Conservation (phyloP, 176 grass and related monocot species). For the Areca catechu region DNA sequence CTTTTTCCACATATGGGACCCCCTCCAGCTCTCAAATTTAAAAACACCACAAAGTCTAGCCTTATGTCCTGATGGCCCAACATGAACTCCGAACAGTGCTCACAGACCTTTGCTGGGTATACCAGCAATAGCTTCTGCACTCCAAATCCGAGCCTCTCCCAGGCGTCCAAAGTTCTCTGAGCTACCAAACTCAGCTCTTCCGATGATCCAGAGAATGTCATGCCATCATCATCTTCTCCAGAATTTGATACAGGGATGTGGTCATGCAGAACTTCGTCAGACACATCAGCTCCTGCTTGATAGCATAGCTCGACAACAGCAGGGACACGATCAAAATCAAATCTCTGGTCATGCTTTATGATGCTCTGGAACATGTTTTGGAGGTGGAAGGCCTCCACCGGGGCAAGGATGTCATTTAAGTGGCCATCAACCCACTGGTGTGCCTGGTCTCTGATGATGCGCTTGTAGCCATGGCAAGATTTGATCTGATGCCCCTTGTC, state of each 20-base stretch:
- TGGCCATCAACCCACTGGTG: constrained; percentile 50
- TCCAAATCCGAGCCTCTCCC: constrained; percentile 70
- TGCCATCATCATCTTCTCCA: background rate
- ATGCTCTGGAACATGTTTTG: constrained; percentile 52
- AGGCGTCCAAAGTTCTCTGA: constrained; percentile 63
- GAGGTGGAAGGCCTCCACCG: constrained; percentile 57
- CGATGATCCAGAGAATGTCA: constrained; percentile 2
- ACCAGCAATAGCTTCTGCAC: constrained; percentile 69
- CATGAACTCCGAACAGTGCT: constrained; percentile 75
- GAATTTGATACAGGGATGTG: background rate
- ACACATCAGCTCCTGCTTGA: constrained; percentile 64
- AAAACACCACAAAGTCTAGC: constrained; percentile 82
- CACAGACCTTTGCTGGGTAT: constrained; percentile 78
- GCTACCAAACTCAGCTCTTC: constrained; percentile 44
- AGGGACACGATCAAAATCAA: constrained; percentile 56
- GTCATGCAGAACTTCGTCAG: constrained; percentile 17
- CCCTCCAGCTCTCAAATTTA: constrained; percentile 67
- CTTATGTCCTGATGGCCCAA: constrained; percentile 71
- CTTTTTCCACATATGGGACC: constrained; percentile 70
- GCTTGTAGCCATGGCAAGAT: constrained; percentile 65
- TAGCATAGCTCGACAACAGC: constrained; percentile 73
- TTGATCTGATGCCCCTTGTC: constrained; percentile 49
- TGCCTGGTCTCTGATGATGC: constrained; percentile 34
- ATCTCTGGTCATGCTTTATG: constrained; percentile 82
- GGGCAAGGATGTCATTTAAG: constrained; percentile 59